phyloP scores from a whole-genome alignment of 495 filamentous ascomycete genomes.

The Talaromyces liani region DNA sequence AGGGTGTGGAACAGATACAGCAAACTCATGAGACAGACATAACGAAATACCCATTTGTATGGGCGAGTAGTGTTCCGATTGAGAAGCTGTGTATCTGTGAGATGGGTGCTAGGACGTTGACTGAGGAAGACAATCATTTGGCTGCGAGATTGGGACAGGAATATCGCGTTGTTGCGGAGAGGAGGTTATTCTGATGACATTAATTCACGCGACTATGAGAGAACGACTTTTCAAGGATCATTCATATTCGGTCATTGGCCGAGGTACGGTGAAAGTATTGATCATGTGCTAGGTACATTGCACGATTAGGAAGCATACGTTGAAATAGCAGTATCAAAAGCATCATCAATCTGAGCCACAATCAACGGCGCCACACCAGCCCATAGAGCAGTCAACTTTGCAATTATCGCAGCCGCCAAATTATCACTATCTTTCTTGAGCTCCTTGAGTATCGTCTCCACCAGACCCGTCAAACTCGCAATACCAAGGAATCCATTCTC shows the following conservation, averaged over 20 bases:
- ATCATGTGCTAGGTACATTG: not conserved
- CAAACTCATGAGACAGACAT: not conserved
- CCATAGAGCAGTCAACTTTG: constrained; percentile 13
- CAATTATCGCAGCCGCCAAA: constrained; percentile 11
- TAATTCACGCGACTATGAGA: not conserved
- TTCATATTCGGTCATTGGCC: not conserved
- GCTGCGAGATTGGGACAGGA: constrained; percentile 33
- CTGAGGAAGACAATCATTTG: constrained; percentile 21
- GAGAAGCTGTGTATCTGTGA: constrained; percentile 63
- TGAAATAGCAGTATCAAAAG: constrained; percentile 15
- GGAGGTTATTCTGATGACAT: constrained; percentile 14
- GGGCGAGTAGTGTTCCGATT: constrained; percentile 55
- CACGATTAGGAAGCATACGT: constrained; percentile 9
- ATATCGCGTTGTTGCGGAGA: constrained; percentile 34
- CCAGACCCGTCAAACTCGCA: constrained; percentile 13
- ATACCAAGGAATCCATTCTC: constrained; percentile 16
- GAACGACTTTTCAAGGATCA: not conserved
- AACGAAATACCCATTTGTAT: constrained; percentile 32
- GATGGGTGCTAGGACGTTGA: constrained; percentile 66
- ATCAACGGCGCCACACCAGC: constrained; percentile 14
- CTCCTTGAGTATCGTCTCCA: constrained; percentile 13
- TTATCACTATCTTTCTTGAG: constrained; percentile 9
- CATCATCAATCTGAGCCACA: constrained; percentile 12
- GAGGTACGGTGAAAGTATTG: not conserved
- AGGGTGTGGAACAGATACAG: not conserved